Conservation (phyloP, 2,329 filamentous ascomycete species). For the Aspergillus amoenus region DNA sequence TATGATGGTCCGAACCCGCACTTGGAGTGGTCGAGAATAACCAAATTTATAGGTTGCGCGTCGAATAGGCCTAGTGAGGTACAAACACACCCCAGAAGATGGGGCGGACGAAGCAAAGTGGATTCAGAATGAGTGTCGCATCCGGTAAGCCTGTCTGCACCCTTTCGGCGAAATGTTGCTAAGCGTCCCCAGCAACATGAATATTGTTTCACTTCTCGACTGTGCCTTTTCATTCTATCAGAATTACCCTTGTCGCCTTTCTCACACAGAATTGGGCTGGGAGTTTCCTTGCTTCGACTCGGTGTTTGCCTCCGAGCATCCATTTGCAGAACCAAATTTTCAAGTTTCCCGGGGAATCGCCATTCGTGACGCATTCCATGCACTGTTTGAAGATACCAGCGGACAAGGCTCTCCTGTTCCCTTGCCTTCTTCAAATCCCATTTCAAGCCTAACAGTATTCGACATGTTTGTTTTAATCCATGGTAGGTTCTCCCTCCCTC, state of each 20-base stretch:
- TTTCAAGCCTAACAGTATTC: slow-evolving; percentile 32
- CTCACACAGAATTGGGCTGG: slow-evolving; percentile 41
- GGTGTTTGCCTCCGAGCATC: slow-evolving; percentile 42
- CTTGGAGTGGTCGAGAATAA: not conserved
- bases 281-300: slow-evolving; percentile 45
- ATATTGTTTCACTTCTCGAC: slow-evolving; percentile 43
- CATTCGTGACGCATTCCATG: slow-evolving; percentile 40
- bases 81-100: slow-evolving; percentile 40
- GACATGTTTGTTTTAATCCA: slow-evolving; percentile 48
- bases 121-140: slow-evolving; percentile 46
- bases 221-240: slow-evolving; percentile 47
- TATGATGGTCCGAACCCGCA: slow-evolving; percentile 15
- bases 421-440: not conserved
- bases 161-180: not conserved
- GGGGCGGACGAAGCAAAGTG: slow-evolving; percentile 39
- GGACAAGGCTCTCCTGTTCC: slow-evolving; percentile 13
- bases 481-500: slow-evolving; percentile 24
- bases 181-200: slow-evolving; percentile 34
- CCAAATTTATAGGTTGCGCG: slow-evolving; percentile 34
- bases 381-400: slow-evolving; percentile 34
- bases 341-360: slow-evolving; percentile 37
- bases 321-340: slow-evolving; percentile 43
- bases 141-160: slow-evolving; percentile 31
- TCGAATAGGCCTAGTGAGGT: slow-evolving; percentile 38
- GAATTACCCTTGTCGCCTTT: slow-evolving; percentile 46